Evolutionary conservation across 83 land plant genomes (phyloP).

Genomic region (Thuja plicata): DNA sequence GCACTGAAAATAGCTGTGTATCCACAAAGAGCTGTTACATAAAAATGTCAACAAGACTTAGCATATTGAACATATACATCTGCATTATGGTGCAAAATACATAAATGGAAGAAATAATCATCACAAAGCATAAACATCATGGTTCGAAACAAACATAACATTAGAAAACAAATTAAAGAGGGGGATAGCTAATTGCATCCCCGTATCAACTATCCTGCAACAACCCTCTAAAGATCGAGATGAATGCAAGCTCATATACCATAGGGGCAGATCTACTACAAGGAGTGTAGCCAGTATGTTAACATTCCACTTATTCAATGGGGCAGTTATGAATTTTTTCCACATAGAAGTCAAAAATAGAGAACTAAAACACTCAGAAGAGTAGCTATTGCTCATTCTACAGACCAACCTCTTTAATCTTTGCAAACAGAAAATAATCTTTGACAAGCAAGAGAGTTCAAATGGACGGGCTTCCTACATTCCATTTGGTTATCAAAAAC

Average conservation of each 20-base stretch:
- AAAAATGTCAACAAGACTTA: neutral
- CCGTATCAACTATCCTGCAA: neutral
- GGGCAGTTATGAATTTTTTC: neutral
- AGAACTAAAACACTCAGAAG: too few relatives aligned
- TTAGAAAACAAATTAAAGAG: neutral
- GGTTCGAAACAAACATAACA: neutral
- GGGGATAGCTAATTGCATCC: neutral
- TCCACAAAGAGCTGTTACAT: conserved; percentile 70
- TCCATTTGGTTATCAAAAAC: too few relatives aligned
- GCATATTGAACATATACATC: neutral
- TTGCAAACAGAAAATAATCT: too few relatives aligned
- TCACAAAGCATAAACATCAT: neutral
- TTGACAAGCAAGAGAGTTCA: too few relatives aligned
- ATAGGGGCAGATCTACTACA: neutral
- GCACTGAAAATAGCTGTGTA: conserved; percentile 87
- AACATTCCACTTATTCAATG: neutral
- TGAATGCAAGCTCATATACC: neutral
- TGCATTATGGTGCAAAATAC: neutral
- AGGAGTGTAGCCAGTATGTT: neutral
- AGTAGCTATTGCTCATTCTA: too few relatives aligned
- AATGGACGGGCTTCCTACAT: too few relatives aligned
- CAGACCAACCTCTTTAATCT: too few relatives aligned
- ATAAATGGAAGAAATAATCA: neutral
- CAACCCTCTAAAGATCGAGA: neutral
- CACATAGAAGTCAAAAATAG: neutral